These are phyloP conservation scores for Cynara cardunculus DNA, from an alignment of 129 eudicot species.

Conservation along the genomic window DNA sequence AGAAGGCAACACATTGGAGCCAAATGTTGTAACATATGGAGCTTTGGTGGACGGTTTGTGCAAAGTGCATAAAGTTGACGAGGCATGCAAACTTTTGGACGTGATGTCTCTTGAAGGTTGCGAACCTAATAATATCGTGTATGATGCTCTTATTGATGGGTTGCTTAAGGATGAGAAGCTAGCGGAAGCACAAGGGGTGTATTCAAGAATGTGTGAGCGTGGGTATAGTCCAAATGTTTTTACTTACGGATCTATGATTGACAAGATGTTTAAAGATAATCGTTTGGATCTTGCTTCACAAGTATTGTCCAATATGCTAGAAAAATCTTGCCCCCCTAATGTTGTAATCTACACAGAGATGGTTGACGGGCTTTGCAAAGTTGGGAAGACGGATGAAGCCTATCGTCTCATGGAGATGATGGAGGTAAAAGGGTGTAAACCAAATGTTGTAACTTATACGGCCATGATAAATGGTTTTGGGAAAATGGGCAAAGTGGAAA, in stretches of 20 bases:
- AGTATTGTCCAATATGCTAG: conserved; percentile 80
- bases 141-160: conserved; percentile 96
- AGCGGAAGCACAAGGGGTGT: conserved; percentile 74
- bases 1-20: conserved; percentile 34
- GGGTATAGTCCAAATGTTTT: conserved; percentile 71
- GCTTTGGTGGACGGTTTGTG: conserved; percentile 94
- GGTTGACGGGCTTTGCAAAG: conserved; percentile 94
- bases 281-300: conserved; percentile 83
- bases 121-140: conserved; percentile 80
- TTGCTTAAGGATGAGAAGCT: conserved; percentile 79
- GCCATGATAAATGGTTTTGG: conserved; percentile 93
- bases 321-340: conserved; percentile 74
- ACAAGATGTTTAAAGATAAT: conserved; percentile 84
- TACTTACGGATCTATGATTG: conserved; percentile 79
- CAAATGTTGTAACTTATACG: conserved; percentile 92
- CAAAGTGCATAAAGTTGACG: conserved; percentile 69
- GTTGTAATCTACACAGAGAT: conserved; percentile 81
- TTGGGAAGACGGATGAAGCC: conserved; percentile 82
- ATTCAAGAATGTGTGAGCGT: conserved; percentile 59
- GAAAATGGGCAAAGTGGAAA: conserved; percentile 56
- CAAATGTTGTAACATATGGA: conserved; percentile 91
- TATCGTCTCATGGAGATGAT: conserved; percentile 87
- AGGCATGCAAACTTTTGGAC: conserved; percentile 70
- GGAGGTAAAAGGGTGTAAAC: conserved; percentile 86
- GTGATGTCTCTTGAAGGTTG: conserved; percentile 74